phyloP scores from a whole-genome alignment of 768 basidiomycete species.

The Podaxis carcinomalis region DNA sequence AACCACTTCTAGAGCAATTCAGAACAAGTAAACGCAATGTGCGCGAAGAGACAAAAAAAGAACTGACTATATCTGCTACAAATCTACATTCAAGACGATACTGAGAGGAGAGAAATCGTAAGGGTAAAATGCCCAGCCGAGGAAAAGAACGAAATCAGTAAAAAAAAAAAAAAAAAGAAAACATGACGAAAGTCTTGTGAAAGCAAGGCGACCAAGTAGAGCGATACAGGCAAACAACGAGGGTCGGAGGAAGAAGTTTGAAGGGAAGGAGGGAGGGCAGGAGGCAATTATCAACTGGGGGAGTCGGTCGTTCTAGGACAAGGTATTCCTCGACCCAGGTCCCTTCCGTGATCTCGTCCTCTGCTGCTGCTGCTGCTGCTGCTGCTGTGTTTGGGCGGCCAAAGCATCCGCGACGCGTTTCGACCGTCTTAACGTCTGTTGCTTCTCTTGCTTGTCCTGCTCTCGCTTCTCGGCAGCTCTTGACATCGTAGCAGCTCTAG shows the following conservation, averaged over 20 bases:
- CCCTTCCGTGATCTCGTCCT: slow-evolving; percentile 21
- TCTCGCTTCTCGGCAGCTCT: not conserved
- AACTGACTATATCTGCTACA: slow-evolving; percentile 6
- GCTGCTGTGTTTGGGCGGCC: slow-evolving; percentile 44
- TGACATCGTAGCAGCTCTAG: slow-evolving; percentile 4
- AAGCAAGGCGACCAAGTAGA: not conserved
- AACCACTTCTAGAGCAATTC: slow-evolving; percentile 3
- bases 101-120: not conserved
- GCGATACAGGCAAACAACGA: slow-evolving; percentile 9
- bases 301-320: slow-evolving; percentile 23
- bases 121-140: not conserved
- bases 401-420: slow-evolving; percentile 63
- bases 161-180: not conserved
- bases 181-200: not conserved
- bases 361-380: slow-evolving; percentile 19
- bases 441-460: slow-evolving; percentile 3
- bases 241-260: not conserved
- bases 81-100: slow-evolving; percentile 2
- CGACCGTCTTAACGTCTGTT: slow-evolving; percentile 51
- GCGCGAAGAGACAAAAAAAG: slow-evolving; percentile 1
- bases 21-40: not conserved
- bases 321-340: slow-evolving; percentile 35
- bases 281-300: not conserved
- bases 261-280: not conserved
- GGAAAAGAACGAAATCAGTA: not conserved